A percentile compares a stretch with the other conserved stretches of the same genome.
phyloP scores from a whole-genome alignment of 805 yeast genomes.

The Hanseniaspora guilliermondii region DNA sequence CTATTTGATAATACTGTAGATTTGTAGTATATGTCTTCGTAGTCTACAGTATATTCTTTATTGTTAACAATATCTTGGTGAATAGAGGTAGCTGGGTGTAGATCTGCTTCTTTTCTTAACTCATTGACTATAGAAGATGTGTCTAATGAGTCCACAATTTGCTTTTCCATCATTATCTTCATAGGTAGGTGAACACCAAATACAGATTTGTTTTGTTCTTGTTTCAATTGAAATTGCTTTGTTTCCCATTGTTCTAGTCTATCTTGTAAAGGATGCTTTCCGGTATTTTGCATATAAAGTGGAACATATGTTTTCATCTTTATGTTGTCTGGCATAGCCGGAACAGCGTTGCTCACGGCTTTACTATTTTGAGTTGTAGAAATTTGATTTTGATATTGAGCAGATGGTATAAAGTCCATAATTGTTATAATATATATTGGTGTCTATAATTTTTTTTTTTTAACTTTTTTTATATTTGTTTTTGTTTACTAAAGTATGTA shows the following conservation, averaged over 20 bases:
- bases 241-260: constrained; percentile 71
- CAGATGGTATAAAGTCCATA: constrained; percentile 45
- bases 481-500: not conserved
- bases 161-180: constrained; percentile 77
- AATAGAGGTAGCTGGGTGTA: constrained; percentile 43
- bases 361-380: constrained; percentile 41
- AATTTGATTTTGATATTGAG: constrained; percentile 34
- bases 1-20: constrained; percentile 26
- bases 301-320: constrained; percentile 49
- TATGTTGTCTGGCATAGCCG: constrained; percentile 57
- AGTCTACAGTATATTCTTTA: constrained; percentile 65
- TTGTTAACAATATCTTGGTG: constrained; percentile 71
- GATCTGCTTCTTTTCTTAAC: constrained; percentile 19
- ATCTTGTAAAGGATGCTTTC: constrained; percentile 75
- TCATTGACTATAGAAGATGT: constrained; percentile 9
- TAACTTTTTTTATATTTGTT: not conserved
- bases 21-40: constrained; percentile 83
- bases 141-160: constrained; percentile 56
- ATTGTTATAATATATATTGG: constrained; percentile 13
- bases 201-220: constrained; percentile 68
- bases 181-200: constrained; percentile 93
- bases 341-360: constrained; percentile 48
- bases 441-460: not conserved
- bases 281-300: constrained; percentile 36
- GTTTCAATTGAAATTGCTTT: constrained; percentile 52